These are phyloP conservation scores for Babesia caballi DNA, from an alignment of 169 alveolate genomes.

Conservation along the genomic window DNA sequence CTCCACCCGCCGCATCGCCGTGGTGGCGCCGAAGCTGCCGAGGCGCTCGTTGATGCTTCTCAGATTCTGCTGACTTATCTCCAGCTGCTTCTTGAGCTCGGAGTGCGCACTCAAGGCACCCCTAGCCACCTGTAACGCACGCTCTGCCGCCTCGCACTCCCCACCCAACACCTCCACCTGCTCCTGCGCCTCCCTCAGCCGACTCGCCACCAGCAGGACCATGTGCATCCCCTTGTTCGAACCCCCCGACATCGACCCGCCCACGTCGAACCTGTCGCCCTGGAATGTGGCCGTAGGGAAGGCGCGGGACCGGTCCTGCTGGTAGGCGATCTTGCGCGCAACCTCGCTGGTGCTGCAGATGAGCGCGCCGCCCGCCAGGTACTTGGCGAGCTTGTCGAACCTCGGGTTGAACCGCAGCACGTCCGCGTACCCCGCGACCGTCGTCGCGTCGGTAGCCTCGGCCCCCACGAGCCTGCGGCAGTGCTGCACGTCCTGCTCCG, in stretches of 20 bases:
- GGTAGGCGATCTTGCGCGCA: conserved; percentile 84
- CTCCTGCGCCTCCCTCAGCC: conserved; percentile 4
- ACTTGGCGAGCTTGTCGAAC: conserved; percentile 75
- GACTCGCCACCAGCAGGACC: conserved; percentile 40
- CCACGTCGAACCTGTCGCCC: conserved; percentile 88
- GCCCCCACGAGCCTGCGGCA: conserved; percentile 57
- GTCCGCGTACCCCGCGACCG: conserved; percentile 64
- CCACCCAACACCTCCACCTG: background rate
- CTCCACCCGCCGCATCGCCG: conserved; percentile 57
- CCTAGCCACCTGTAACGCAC: conserved; percentile 33
- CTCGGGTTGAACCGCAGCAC: conserved; percentile 71
- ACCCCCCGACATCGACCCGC: conserved; percentile 91
- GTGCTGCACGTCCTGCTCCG: conserved; percentile 54
- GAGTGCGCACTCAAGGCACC: conserved; percentile 36
- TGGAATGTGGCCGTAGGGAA: conserved; percentile 85
- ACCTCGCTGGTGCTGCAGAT: conserved; percentile 79
- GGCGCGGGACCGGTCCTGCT: conserved; percentile 69
- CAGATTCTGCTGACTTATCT: conserved; percentile 41
- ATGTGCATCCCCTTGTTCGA: conserved; percentile 70
- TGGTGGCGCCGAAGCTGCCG: conserved; percentile 56
- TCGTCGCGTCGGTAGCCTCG: conserved; percentile 33
- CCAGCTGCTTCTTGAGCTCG: conserved; percentile 62
- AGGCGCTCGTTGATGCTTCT: conserved; percentile 47
- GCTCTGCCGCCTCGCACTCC: conserved; percentile 34
- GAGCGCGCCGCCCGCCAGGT: conserved; percentile 81